phyloP scores from a whole-genome alignment of 345 rosid genomes.

The Eucalyptus shirleyi region DNA sequence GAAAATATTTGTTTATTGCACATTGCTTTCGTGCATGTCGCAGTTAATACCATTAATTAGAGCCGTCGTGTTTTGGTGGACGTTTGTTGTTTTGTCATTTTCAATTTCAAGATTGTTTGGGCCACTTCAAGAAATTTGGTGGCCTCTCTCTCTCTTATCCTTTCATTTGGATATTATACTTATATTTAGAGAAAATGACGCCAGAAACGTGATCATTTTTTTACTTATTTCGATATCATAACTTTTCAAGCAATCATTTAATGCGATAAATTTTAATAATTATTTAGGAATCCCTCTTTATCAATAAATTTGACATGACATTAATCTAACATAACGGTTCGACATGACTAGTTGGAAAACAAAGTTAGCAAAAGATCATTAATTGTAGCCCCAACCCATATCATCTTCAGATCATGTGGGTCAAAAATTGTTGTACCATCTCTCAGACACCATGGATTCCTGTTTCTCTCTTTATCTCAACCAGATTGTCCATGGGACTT shows the following conservation, averaged over 20 bases:
- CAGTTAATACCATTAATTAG: not conserved
- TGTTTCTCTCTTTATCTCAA: not conserved
- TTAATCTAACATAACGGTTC: not conserved
- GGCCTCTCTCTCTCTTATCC: not conserved
- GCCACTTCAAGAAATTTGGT: not conserved
- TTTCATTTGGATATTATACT: not conserved
- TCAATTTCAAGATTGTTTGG: not conserved
- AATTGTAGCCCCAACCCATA: not conserved
- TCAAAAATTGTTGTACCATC: not conserved
- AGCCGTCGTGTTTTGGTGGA: not conserved
- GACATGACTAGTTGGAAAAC: not conserved
- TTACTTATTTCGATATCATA: not conserved
- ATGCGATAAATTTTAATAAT: not conserved
- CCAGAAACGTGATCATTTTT: accelerated
- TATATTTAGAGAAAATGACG: not conserved
- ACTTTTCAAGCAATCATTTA: not conserved
- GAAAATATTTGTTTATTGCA: not conserved
- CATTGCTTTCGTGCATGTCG: not conserved
- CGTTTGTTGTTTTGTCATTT: not conserved
- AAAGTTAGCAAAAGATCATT: not conserved
- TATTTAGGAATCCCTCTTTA: not conserved
- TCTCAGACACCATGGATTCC: not conserved
- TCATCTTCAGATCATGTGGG: not conserved
- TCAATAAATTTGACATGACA: accelerated
- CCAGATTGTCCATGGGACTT: not conserved